Evolutionary conservation across 208 protist genomes (phyloP).

Genomic region (Crithidia mellificae): DNA sequence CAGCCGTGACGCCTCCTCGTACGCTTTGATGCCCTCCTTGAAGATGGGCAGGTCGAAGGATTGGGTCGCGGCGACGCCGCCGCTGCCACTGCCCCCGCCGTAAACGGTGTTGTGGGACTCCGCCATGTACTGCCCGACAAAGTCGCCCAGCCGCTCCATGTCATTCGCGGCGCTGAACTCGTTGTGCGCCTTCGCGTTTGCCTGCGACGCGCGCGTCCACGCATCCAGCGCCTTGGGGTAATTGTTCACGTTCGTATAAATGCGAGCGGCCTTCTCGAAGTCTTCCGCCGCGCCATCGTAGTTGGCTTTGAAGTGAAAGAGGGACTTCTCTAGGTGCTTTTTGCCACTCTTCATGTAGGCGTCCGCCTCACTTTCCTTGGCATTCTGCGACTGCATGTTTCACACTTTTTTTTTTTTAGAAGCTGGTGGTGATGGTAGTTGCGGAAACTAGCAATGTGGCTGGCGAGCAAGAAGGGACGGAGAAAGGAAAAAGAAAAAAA

Average conservation of each 20-base stretch:
- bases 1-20: conserved; percentile 37
- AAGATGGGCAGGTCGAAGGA: conserved; percentile 19
- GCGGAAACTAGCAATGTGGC: no score
- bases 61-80: not conserved
- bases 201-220: conserved; percentile 43
- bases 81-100: not conserved
- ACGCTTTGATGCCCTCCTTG: conserved; percentile 35
- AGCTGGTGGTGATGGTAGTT: no score
- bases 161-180: conserved; percentile 48
- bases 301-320: conserved; percentile 60
- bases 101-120: conserved; percentile 20
- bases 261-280: conserved; percentile 71
- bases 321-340: conserved; percentile 54
- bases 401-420: no score
- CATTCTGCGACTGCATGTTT: conserved; percentile 21
- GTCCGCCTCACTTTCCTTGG: conserved; percentile 50
- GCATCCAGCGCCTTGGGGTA: conserved; percentile 43
- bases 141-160: conserved; percentile 51
- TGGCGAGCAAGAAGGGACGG: no score
- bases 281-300: conserved; percentile 64
- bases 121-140: conserved; percentile 19
- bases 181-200: conserved; percentile 56
- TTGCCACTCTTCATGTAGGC: conserved; percentile 53
- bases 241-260: conserved; percentile 56
- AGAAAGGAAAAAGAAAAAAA: no score